Conservation (phyloP, 768 basidiomycete genomes). For the Auricularia cornea region DNA sequence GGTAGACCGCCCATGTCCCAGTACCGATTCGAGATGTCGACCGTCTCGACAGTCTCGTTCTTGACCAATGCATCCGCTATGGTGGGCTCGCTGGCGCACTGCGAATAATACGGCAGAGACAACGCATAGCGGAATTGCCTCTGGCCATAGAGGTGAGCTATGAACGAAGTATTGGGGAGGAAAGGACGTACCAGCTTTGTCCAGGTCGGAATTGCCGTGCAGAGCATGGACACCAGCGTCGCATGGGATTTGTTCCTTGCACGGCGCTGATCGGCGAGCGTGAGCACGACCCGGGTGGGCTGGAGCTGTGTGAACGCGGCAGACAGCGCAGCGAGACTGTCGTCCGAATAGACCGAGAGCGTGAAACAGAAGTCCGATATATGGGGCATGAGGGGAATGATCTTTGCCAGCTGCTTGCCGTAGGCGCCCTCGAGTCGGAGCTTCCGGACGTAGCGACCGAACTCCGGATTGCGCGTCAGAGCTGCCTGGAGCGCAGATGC, state of each 20-base stretch:
- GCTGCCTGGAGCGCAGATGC: not conserved
- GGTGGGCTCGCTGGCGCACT: no score
- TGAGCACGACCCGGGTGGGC: not conserved
- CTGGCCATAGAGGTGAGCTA: not conserved
- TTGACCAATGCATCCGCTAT: no score
- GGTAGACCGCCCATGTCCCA: no score
- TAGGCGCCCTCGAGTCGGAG: not conserved
- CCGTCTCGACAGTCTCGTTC: no score
- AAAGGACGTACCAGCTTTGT: not conserved
- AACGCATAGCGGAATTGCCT: not conserved
- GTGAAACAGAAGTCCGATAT: not conserved
- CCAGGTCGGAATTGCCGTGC: not conserved
- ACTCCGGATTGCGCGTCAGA: not conserved
- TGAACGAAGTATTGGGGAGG: not conserved
- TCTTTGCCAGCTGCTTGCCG: not conserved
- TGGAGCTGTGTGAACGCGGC: not conserved
- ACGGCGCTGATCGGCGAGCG: not conserved
- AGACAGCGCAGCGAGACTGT: not conserved
- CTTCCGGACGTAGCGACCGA: not conserved
- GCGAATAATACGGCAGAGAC: not conserved
- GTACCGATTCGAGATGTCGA: no score
- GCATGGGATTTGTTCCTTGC: not conserved
- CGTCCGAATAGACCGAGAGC: not conserved
- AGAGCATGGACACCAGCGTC: not conserved
- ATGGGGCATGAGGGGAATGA: not conserved